Base-by-base conservation (phyloP, 257 asterid genomes). In the Penstemon davidsonii region DNA sequence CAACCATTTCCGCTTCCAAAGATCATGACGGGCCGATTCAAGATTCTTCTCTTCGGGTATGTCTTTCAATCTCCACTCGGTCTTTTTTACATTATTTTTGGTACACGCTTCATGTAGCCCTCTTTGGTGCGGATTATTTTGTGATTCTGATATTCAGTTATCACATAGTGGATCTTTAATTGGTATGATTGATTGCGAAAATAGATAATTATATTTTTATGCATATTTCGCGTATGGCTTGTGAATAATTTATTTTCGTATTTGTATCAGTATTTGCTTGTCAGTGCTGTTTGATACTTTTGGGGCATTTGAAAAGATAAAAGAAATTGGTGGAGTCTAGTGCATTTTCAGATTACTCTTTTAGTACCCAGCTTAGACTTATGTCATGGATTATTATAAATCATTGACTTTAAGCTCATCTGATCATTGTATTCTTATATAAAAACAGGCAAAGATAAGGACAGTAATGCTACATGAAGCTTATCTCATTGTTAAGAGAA, bases 1-100 rank as follows among this genome's bases (percentile, higher is more conserved):
- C 96, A 4, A 65, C 81, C 67, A 53, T 75, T 49, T 77, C 88
- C 41, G 86, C 87, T 60, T 78, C 87, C 55, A 19, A n/a, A 18
- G 54, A 67, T 53, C 80, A 36, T 12, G 56, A 67, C 55, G 80
- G 71, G 33, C 55, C 59, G 64, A 66, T 69, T 46, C 76, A 55
- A 64, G 81, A 67, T 64, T 77, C 75, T 63, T 55, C 80, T 46
- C 76, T 78, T 67, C 72, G 64, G 94, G 96, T 88, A 55, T 64
- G 65, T 79, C 7, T 47, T 37, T 63, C 62, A 3, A 6, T 57
- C 2, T 10, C 47, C 45, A 60, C 12, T 51, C 68, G 15, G 5
- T 37, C 13, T 39, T 37, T 55, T 4, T 47, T 40, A 15, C 8
- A 18, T 15, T n/a, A 36, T 4, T 72, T 67, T 5, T 60, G 18